A percentile compares a stretch with the other conserved stretches of the same genome.
These are phyloP conservation scores for Arachnomyces sp. DNA, from an alignment of 2,329 filamentous ascomycete species.

Conservation along the genomic window DNA sequence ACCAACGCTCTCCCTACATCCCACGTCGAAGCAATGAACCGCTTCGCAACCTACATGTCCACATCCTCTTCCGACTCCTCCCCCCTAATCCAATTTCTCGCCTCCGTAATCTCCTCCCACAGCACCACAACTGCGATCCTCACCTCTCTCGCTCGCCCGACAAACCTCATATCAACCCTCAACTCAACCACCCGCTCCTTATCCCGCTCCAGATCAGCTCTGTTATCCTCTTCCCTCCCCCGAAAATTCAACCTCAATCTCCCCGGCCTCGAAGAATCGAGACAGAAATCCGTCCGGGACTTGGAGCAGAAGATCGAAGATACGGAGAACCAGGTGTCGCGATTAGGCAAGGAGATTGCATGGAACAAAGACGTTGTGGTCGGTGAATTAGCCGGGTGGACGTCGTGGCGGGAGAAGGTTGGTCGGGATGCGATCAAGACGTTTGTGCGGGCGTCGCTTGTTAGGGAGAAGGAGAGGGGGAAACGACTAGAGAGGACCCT, in stretches of 20 bases:
- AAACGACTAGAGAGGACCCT: conserved; percentile 75
- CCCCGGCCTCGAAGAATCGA: conserved; percentile 67
- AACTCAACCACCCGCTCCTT: conserved; percentile 65
- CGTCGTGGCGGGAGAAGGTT: conserved; percentile 75
- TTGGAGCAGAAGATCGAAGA: conserved; percentile 71
- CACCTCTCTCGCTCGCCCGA: conserved; percentile 68
- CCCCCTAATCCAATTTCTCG: conserved; percentile 66
- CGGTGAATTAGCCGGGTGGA: conserved; percentile 85
- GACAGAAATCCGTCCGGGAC: conserved; percentile 74
- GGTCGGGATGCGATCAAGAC: conserved; percentile 67
- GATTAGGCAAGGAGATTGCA: conserved; percentile 71
- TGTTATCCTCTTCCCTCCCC: conserved; percentile 52
- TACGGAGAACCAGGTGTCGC: conserved; percentile 61
- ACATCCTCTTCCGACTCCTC: conserved; percentile 59
- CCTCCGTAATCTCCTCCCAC: conserved; percentile 70
- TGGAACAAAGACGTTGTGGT: conserved; percentile 94
- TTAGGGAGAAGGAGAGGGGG: conserved; percentile 69
- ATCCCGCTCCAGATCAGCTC: conserved; percentile 67
- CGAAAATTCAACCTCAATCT: conserved; percentile 41
- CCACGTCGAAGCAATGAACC: conserved; percentile 63
- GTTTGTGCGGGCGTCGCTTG: conserved; percentile 69
- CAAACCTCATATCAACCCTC: conserved; percentile 70
- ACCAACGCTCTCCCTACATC: conserved; percentile 58
- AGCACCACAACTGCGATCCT: conserved; percentile 77
- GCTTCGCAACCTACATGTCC: conserved; percentile 60